These are phyloP conservation scores for Collybiopsis luxurians DNA, from an alignment of 768 basidiomycete species.

Conservation along the genomic window DNA sequence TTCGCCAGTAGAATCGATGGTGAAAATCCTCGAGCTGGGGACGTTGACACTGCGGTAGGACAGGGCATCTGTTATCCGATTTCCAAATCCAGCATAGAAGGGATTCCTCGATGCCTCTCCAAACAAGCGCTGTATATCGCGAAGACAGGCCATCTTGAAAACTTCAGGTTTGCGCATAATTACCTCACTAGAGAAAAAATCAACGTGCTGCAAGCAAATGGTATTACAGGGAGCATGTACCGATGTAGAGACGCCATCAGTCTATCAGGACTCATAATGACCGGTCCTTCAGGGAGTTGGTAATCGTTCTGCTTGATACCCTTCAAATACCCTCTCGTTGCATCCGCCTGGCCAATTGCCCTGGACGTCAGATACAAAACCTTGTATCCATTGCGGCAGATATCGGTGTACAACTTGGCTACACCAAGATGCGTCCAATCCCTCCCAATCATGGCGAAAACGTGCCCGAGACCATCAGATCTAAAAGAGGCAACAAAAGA, in stretches of 20 bases:
- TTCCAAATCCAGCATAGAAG: conserved; percentile 98
- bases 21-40: conserved; percentile 93
- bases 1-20: conserved; percentile 91
- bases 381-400: conserved; percentile 93
- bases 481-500: conserved; percentile 33
- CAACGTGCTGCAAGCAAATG: neutral
- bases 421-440: conserved; percentile 99
- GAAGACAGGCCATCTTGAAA: conserved; percentile 99
- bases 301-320: conserved; percentile 95
- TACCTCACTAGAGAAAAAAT: conserved; percentile 65
- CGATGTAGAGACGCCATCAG: conserved; percentile 93
- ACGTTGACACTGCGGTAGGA: conserved; percentile 97
- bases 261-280: conserved; percentile 98
- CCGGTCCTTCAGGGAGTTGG: conserved; percentile 95
- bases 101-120: conserved; percentile 68
- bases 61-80: conserved; percentile 95
- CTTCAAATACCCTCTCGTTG: conserved; percentile 91
- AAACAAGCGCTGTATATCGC: conserved; percentile 92
- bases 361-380: conserved; percentile 97
- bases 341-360: conserved; percentile 97
- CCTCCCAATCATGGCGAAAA: conserved; percentile 95
- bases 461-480: conserved; percentile 94
- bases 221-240: conserved; percentile 37
- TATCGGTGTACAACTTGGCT: conserved; percentile 96
- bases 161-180: conserved; percentile 99